A percentile compares a stretch with the other conserved stretches of the same genome.
Conservation (phyloP, 2,329 filamentous ascomycete genomes). For the Penicillium sp. region DNA sequence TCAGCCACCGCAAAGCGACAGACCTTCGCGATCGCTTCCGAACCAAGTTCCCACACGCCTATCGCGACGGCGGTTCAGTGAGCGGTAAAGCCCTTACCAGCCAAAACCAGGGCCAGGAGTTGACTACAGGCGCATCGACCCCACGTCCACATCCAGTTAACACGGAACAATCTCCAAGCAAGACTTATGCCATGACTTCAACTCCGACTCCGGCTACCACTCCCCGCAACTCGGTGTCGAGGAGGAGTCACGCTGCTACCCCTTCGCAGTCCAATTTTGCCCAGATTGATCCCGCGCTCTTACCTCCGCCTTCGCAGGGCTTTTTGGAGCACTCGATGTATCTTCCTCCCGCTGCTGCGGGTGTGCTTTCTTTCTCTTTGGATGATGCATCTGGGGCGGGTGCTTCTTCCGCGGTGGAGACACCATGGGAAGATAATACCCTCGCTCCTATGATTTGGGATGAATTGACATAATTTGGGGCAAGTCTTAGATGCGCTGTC, state of each 20-base stretch:
- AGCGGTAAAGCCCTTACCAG: slow-evolving; percentile 30
- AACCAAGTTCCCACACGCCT: slow-evolving; percentile 58
- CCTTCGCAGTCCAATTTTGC: slow-evolving; percentile 15
- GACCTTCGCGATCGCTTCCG: slow-evolving; percentile 63
- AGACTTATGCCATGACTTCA: slow-evolving; percentile 13
- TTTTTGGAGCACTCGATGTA: slow-evolving; percentile 24
- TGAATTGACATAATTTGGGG: slow-evolving; percentile 26
- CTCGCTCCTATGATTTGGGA: slow-evolving; percentile 44
- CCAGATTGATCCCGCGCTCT: slow-evolving; percentile 32
- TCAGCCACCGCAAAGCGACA: slow-evolving; percentile 54
- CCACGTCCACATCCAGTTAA: slow-evolving; percentile 1
- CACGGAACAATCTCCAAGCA: slow-evolving; percentile 6
- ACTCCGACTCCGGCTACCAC: slow-evolving; percentile 5
- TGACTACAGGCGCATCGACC: slow-evolving; percentile 5
- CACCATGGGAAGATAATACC: slow-evolving; percentile 40
- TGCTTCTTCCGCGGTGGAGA: slow-evolving; percentile 16
- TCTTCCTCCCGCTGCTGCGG: slow-evolving; percentile 11
- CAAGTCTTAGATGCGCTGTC: neutral
- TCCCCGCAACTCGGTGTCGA: slow-evolving; percentile 9
- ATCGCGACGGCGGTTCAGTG: slow-evolving; percentile 47
- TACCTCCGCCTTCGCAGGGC: slow-evolving; percentile 33
- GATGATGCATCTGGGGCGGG: slow-evolving; percentile 29
- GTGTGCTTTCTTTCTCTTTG: slow-evolving; percentile 31
- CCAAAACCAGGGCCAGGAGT: slow-evolving; percentile 7
- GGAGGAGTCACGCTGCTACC: slow-evolving; percentile 18